Conservation (phyloP, 805 yeast species). For the Saccharomycopsis malanga region DNA sequence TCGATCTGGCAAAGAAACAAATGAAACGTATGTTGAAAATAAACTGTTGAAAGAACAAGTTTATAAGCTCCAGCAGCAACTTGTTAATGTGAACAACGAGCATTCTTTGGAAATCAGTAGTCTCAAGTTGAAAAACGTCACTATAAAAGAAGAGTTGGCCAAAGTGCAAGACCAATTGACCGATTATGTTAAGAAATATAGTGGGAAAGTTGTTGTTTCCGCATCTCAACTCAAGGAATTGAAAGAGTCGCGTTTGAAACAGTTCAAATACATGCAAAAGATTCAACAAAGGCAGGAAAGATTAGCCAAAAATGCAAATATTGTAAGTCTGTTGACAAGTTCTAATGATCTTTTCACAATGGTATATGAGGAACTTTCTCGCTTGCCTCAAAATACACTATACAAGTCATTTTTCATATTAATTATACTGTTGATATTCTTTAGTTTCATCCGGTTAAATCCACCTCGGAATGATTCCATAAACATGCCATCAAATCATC, state of each 20-base stretch:
- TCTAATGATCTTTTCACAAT: too few relatives aligned
- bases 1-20: neutral
- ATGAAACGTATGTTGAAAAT: constrained; percentile 1
- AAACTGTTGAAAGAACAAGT: constrained; percentile 1
- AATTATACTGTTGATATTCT: too few relatives aligned
- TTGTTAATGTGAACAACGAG: neutral
- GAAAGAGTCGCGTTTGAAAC: neutral
- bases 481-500: too few relatives aligned
- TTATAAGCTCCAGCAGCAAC: neutral
- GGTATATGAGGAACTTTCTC: too few relatives aligned
- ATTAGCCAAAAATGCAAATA: too few relatives aligned
- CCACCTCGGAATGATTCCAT: too few relatives aligned
- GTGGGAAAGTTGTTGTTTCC: neutral
- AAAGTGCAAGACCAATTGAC: constrained; percentile 6
- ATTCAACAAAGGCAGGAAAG: too few relatives aligned
- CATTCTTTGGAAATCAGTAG: constrained; percentile 7
- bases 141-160: constrained; percentile 7
- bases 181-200: neutral
- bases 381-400: too few relatives aligned
- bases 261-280: constrained; percentile 4
- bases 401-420: too few relatives aligned
- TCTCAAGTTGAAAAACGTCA: constrained; percentile 9
- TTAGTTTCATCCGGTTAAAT: too few relatives aligned
- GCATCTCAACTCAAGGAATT: neutral
- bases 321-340: too few relatives aligned